Base-by-base conservation (phyloP, 345 rosid genomes). In the Chamaenerion angustifolium region DNA sequence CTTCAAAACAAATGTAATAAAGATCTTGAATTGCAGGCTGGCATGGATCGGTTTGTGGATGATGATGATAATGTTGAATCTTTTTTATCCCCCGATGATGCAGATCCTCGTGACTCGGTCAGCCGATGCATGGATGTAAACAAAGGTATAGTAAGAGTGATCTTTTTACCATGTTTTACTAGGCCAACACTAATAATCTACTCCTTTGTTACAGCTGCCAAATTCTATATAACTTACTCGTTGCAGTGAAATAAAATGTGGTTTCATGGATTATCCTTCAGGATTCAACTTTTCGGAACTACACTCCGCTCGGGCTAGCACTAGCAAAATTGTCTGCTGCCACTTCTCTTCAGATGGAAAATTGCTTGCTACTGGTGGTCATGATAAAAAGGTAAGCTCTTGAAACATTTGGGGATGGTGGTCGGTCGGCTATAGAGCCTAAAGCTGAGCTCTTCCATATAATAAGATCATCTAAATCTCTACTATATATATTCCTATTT, bases 21-120 rank as follows among this genome's bases (percentile, higher is more conserved):
- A 8, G 37, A 8, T 71, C 62, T 74, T 74, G 77, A 72, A 67
- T 75, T 80, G 80, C 96, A 84, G 98, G 88, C 88, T 76, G 96
- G 84, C 40, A 75, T 92, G 74, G 98, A 84, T 61, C 79, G 85
- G 35, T 80, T 84, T 66, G 96, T 86, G 66, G 98, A 87, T 64
- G 98, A 92, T 70, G 98, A 90, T 47, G 98, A 84, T 52, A 84
- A 92, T 46, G 98, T 92, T 0, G 98, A 92, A 68, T 86, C 98
- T 66, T 90, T 90, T 76, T 74, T 90, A 76, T 81, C 98, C 48
- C 83, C 72, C 59, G 96, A 87, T 56, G 96, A 82, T 63, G 64
- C 73, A 27, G 98, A 92, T 62, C 95, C 85, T 53, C 68, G 95
- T 48, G 98, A 92, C 56, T 43, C 74, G 0, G 79, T 75, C 54